These are phyloP conservation scores for Fusarium guadeloupense DNA, from an alignment of 2,329 filamentous ascomycete genomes.

Conservation along the genomic window DNA sequence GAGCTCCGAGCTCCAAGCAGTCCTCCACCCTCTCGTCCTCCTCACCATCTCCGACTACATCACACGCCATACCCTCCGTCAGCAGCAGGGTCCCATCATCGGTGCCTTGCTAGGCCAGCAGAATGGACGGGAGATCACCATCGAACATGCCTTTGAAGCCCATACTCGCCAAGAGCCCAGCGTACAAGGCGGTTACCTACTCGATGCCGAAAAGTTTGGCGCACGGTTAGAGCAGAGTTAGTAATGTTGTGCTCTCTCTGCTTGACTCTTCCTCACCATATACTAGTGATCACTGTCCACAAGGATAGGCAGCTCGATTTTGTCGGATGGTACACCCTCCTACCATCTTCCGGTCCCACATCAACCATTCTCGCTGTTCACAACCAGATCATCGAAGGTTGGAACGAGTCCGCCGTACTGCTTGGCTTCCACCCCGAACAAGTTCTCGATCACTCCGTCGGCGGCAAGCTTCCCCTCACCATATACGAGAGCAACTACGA, in stretches of 20 bases:
- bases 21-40: slow-evolving; percentile 92
- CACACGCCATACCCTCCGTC: slow-evolving; percentile 84
- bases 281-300: slow-evolving; percentile 86
- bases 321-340: slow-evolving; percentile 91
- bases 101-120: slow-evolving; percentile 93
- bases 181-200: slow-evolving; percentile 64
- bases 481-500: slow-evolving; percentile 89
- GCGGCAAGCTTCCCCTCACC: slow-evolving; percentile 86
- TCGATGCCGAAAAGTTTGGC: slow-evolving; percentile 78
- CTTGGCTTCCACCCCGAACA: slow-evolving; percentile 83
- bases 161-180: slow-evolving; percentile 59
- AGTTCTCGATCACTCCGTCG: slow-evolving; percentile 63
- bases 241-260: slow-evolving; percentile 41
- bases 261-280: not conserved
- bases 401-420: slow-evolving; percentile 88
- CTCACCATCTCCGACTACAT: slow-evolving; percentile 98
- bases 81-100: slow-evolving; percentile 78
- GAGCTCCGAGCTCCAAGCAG: slow-evolving; percentile 78
- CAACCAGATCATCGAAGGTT: slow-evolving; percentile 74
- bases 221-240: slow-evolving; percentile 85
- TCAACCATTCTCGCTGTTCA: slow-evolving; percentile 77
- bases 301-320: slow-evolving; percentile 84
- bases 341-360: slow-evolving; percentile 76
- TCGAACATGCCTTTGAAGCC: slow-evolving; percentile 93
- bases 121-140: slow-evolving; percentile 86